These are phyloP conservation scores for Zelonia costaricensis DNA, from an alignment of 208 protist genomes.

Conservation along the genomic window DNA sequence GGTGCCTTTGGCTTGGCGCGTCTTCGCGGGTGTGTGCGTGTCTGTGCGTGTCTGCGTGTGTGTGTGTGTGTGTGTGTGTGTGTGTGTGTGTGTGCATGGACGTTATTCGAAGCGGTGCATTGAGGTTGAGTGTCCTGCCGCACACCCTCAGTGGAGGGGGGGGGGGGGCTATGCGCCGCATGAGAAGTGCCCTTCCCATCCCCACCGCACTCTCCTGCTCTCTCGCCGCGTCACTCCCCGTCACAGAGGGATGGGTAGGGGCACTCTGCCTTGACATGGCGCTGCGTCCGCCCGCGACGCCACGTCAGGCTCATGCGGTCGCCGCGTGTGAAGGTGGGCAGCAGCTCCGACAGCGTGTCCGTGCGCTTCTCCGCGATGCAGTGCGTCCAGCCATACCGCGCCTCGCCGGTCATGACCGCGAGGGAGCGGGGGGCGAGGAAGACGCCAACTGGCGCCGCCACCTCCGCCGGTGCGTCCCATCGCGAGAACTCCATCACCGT, in stretches of 20 bases:
- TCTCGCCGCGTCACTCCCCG: conserved; percentile 15
- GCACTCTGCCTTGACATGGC: conserved; percentile 49
- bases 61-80: background rate
- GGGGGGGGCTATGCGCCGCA: background rate
- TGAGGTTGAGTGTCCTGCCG: too few relatives aligned
- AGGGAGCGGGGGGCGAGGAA: conserved; percentile 61
- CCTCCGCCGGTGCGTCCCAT: conserved; percentile 32
- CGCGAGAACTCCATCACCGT: conserved; percentile 80
- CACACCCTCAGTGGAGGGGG: background rate
- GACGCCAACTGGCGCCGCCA: conserved; percentile 36
- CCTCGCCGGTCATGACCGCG: conserved; percentile 60
- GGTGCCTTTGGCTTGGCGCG: too few relatives aligned
- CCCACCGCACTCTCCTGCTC: background rate
- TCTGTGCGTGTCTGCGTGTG: background rate
- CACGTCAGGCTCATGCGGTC: conserved; percentile 78
- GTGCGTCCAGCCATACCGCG: conserved; percentile 81
- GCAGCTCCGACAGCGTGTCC: conserved; percentile 61
- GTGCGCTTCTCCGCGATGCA: conserved; percentile 67
- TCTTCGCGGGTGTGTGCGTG: background rate
- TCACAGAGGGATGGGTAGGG: conserved; percentile 66
- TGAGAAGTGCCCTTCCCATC: background rate
- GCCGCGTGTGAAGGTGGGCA: conserved; percentile 42
- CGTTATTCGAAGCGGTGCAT: background rate
- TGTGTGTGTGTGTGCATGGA: background rate
- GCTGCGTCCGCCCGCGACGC: conserved; percentile 40